Evolutionary conservation across 2,329 filamentous ascomycete genomes (phyloP), one percentile per base, ranked within the genome.

Genomic region (Fusarium subtropicale): DNA sequence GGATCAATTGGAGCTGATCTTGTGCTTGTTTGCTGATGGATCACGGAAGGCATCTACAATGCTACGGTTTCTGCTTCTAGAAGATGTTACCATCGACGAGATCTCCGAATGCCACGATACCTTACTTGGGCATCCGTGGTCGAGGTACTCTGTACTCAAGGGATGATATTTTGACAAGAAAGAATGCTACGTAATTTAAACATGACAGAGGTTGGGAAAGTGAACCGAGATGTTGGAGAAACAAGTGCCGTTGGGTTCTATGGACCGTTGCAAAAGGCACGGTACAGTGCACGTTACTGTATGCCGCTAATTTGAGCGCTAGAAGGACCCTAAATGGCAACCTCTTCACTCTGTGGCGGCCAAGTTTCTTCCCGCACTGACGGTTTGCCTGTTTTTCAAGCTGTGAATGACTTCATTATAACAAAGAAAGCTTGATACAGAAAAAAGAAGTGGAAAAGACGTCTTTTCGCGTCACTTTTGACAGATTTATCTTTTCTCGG

Each of bases 221-320:
- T 57, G 57, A 74, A 64, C 69, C 64, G 71, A 74, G 56, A 69
- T 71, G 47, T 63, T 74, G 58, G 65, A 71, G 62, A 71, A 66
- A 73, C 65, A 66, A 74, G 50, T 74, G 72, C 72, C 68, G 68
- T 68, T 58, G 45, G 53, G 15, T 39, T 53, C 12, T 55, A 60
- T 69, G 71, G 52, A 64, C 69, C 22, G 62, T 61, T 61, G 67
- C 56, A 63, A 56, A 60, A 53, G 60, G 54, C 42, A 30, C 12
- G 22, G 38, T 24, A 71, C 71, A 62, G 71, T 73, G 61, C 45
- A 28, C 15, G 36, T 8, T 28, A 73, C 71, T 71, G 71, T 74
- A 51, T 38, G 38, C 45, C 45, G 26, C 67, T 68, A 71, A 44
- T 22, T 51, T 60, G 39, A 57, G 56, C 50, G 30, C 56, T 60